Base-by-base conservation (phyloP, 2,329 filamentous ascomycete genomes). In the Cladobotryum mycophilum region DNA sequence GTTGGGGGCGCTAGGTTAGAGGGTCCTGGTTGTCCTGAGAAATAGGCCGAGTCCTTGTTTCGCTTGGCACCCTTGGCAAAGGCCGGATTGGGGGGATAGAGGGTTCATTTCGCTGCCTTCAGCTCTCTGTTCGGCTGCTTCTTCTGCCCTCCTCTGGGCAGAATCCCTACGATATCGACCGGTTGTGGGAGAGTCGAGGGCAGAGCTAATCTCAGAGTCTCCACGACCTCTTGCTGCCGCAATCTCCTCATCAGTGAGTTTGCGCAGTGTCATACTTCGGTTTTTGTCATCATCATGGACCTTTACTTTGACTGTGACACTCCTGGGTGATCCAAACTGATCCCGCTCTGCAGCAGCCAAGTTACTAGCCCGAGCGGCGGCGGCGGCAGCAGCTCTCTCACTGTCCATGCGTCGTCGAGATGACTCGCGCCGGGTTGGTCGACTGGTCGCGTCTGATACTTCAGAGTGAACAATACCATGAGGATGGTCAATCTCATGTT, bases 41-140 rank as follows among this genome's bases (percentile, higher is more conserved):
- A 84, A 58, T 84, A 84, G 8, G 79, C 78, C 41, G 79, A 81
- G 60, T 85, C 81, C 58, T 83, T 84, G 2, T 66, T 64, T 11
- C 65, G 69, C 58, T 73, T 72, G 52, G 70, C 69, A 1, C 73
- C 73, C 40, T 71, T 74, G 5, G 79, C 77, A 59, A 80, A 82
- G 5, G 78, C 71, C 9, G 81, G 78, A 50, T 77, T 74, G 0
- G 81, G 80, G 2, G 80, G 80, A 74, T 2, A 82, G 61, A 5
- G 75, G 70, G 7, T 66, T 65, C n/a, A 75, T 60, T n/a, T 61
- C 59, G 15, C 67, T 62, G 17, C 62, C 66, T 41, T 77, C 75
- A 0, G 65, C 67, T 12, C 64, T 65, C 38, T 68, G 64, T 60
- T 81, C 78, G 1, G 73, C 74, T 14, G 68, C 68, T n/a, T 64